Base-by-base conservation (phyloP, 495 filamentous ascomycete genomes). In the Cryomyces antarcticus region DNA sequence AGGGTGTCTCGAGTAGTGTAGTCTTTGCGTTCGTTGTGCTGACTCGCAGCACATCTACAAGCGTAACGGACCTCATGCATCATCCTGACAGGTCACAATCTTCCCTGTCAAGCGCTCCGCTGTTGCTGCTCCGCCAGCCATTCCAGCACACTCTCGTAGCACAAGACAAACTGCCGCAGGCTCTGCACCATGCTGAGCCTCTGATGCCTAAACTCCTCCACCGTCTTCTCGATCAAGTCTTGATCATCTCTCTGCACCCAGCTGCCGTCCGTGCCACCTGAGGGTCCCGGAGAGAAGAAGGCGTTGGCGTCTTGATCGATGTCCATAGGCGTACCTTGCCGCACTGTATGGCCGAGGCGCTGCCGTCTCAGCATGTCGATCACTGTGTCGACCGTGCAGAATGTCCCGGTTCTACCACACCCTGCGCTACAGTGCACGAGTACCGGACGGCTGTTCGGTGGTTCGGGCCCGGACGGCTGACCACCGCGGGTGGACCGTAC, bases 111-210 rank as follows among this genome's bases (percentile, higher is more conserved):
- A 2, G 17, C 17, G 17, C 17, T 24, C 17, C 17, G 17, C 43
- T 0, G 5, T 28, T 56, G 39, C 56, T 72, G 63, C 42, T 62
- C 62, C 36, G 66, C 62, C 12, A 86, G 60, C 89, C 89, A 97
- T 60, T 96, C 89, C 36, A 93, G 62, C 6, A 95, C 71, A 28
- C 80, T 92, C 61, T 97, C 89, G 57, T 97, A 97, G 55, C 89
- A 97, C 34, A 97, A 71, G 43, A 94, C 88, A 60, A 78, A 97
- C 60, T 97, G 89, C 47, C 83, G 72, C 47, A 97, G 63, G 50
- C 80, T 93, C 61, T 97, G 89, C 42, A 97, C 88, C 89, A 96
- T 96, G 62, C 85, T 93, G 5, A 94, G 60, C 44, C 89, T 65
- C 61, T 97, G 92, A 6, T 66, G 67, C 30, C 89, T 68, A 54